Conservation (phyloP, 1,139 yeast genomes). For the Zygosaccharomyces pseudobailii region DNA sequence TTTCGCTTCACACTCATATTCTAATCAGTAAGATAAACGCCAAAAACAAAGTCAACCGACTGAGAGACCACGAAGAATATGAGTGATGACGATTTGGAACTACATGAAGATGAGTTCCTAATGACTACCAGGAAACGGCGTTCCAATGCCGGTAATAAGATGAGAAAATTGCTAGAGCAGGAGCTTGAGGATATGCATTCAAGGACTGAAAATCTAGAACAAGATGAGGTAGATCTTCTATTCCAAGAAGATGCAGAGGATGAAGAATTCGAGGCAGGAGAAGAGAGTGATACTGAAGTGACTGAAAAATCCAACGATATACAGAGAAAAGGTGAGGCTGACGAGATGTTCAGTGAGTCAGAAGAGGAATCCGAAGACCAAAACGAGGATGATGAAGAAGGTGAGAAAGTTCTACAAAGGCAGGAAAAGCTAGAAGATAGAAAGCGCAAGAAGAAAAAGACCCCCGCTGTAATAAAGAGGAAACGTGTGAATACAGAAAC, state of each 20-base stretch:
- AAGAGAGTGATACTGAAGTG: constrained; percentile 24
- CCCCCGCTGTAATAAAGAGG: constrained; percentile 45
- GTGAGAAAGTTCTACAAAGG: constrained; percentile 57
- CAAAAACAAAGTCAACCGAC: no score
- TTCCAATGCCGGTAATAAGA: constrained; percentile 84
- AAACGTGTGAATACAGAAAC: constrained; percentile 23
- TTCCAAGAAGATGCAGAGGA: constrained; percentile 86
- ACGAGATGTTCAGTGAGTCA: constrained; percentile 41
- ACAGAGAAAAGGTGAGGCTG: constrained; percentile 35
- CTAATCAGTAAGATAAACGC: no score
- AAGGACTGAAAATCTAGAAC: constrained; percentile 45
- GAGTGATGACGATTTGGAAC: constrained; percentile 9
- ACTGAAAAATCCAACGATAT: constrained; percentile 19
- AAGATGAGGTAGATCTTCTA: constrained; percentile 66
- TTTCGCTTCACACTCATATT: no score
- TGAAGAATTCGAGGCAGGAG: constrained; percentile 52
- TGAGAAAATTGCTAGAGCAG: constrained; percentile 66
- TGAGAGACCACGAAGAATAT: background rate
- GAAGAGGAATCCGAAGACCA: constrained; percentile 32
- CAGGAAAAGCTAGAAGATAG: constrained; percentile 45
- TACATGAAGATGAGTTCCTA: constrained; percentile 19
- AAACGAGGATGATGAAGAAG: constrained; percentile 57
- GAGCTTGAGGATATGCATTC: constrained; percentile 44
- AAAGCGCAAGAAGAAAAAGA: constrained; percentile 38
- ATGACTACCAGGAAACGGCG: constrained; percentile 74